Percentiles rank a stretch among this genome's conserved stretches.
These are phyloP conservation scores for barley (Hordeum vulgare) DNA, from an alignment of 176 grass and related monocot genomes.

Conservation along the genomic window MorexV3_pseudomolecules_assembly NC_058519.1:583322805-583323304, in stretches of 20 bases:
- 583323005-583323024: not conserved
- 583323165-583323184: not conserved
- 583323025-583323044: not conserved
- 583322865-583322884: not conserved
- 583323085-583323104: not conserved
- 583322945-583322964: not conserved
- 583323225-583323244: not conserved
- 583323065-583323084: not conserved
- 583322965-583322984: not conserved
- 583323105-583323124: not conserved
- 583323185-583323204: not conserved
- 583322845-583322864: constrained; percentile 29
- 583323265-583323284: not conserved
- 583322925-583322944: not conserved
- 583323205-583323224: not conserved
- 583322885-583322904: not conserved
- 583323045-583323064: not conserved
- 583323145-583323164: not conserved
- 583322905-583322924: not conserved
- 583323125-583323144: not conserved
- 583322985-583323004: not conserved
- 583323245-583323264: not conserved
- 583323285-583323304: not conserved
- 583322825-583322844: constrained; percentile 34
- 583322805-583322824: constrained; percentile 21